A percentile compares a stretch with the other conserved stretches of the same genome.
Evolutionary conservation across 2,329 filamentous ascomycete genomes (phyloP).

Genomic region (Aspergillus japonicus): DNA sequence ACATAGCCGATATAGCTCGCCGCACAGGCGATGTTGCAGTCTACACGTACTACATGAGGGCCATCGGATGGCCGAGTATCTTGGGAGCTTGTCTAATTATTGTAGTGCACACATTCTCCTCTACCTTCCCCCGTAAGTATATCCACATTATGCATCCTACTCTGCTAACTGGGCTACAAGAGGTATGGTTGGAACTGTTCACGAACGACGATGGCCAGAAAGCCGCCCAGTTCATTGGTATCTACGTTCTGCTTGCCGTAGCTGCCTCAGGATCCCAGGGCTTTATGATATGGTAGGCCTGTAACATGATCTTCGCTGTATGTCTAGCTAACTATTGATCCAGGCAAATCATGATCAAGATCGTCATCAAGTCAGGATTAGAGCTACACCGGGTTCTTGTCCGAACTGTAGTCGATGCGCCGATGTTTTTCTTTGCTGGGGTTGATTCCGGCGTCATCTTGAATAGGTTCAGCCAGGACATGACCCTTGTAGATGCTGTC

Average conservation of each 20-base stretch:
- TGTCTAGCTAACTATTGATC: background rate
- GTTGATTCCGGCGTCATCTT: background rate
- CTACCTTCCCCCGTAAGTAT: background rate
- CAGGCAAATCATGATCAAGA: slow-evolving; percentile 7
- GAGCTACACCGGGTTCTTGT: background rate
- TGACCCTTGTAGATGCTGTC: slow-evolving; percentile 1
- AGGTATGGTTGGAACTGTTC: slow-evolving; percentile 1
- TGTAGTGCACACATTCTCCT: background rate
- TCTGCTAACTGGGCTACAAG: background rate
- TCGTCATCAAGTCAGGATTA: background rate
- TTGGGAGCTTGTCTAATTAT: background rate
- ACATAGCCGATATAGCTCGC: slow-evolving; percentile 1
- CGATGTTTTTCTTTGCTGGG: background rate
- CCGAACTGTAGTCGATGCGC: background rate
- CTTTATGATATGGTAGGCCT: slow-evolving; percentile 1
- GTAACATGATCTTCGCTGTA: background rate
- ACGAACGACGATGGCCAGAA: background rate
- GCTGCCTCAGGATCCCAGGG: background rate
- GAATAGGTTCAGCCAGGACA: slow-evolving; percentile 6
- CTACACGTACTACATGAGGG: slow-evolving; percentile 1
- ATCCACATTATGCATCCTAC: no score
- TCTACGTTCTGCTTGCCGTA: background rate
- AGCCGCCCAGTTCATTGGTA: background rate
- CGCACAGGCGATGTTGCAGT: slow-evolving; percentile 1
- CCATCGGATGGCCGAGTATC: background rate